Evolutionary conservation across 495 filamentous ascomycete species (phyloP).

Genomic region (Cairneyella variabilis): DNA sequence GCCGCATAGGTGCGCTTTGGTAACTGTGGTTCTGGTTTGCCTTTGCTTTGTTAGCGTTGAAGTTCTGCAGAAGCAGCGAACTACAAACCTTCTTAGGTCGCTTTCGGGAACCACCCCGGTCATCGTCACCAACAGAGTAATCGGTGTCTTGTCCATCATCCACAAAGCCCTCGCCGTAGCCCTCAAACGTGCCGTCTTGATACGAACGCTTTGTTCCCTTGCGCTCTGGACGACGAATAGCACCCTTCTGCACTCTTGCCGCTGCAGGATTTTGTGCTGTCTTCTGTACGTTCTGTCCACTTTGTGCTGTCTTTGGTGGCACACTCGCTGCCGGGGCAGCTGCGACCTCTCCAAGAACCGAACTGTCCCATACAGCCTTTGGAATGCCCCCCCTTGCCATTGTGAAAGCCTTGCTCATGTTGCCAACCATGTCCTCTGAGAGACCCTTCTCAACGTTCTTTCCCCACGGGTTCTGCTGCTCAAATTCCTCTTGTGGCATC

Average conservation of each 20-base stretch:
- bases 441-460: conserved; percentile 55
- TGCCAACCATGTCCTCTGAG: conserved; percentile 26
- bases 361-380: conserved; percentile 43
- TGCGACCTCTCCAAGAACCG: conserved; percentile 48
- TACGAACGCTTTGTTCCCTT: conserved; percentile 48
- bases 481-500: conserved; percentile 53
- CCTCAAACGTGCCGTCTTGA: conserved; percentile 52
- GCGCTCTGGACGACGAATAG: conserved; percentile 35
- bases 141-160: conserved; percentile 45
- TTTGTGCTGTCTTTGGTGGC: conserved; percentile 16
- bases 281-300: conserved; percentile 23
- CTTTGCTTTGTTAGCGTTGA: conserved; percentile 18
- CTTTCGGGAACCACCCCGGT: conserved; percentile 42
- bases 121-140: conserved; percentile 50
- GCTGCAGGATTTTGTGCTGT: not conserved
- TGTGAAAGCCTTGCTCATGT: conserved; percentile 40
- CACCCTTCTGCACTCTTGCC: conserved; percentile 21
- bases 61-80: conserved; percentile 3
- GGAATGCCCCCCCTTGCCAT: conserved; percentile 46
- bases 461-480: conserved; percentile 42
- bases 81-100: conserved; percentile 51
- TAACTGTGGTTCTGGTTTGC: conserved; percentile 12
- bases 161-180: conserved; percentile 50
- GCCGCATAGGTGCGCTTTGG: conserved; percentile 27
- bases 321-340: conserved; percentile 30